Evolutionary conservation across 2,329 filamentous ascomycete species (phyloP).

Genomic region (Trichoderma breve): DNA sequence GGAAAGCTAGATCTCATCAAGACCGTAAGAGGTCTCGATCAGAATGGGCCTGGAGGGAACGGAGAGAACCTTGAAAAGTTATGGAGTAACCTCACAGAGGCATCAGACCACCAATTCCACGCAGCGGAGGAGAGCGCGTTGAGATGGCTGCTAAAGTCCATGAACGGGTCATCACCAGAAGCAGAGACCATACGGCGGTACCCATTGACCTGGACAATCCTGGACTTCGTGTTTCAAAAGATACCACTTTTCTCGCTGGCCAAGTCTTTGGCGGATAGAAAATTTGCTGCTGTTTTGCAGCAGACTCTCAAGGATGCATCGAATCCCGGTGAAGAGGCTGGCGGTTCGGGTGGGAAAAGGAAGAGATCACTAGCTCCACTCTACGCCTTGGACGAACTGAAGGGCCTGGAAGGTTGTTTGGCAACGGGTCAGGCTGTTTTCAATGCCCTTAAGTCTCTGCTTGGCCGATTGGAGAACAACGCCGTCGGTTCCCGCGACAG

Average conservation of each 20-base stretch:
- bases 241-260: conserved; percentile 69
- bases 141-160: conserved; percentile 62
- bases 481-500: conserved; percentile 41
- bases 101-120: conserved; percentile 44
- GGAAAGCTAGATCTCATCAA: conserved; percentile 46
- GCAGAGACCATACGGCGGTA: conserved; percentile 55
- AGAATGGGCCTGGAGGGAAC: conserved; percentile 45
- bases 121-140: conserved; percentile 58
- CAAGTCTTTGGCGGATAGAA: conserved; percentile 66
- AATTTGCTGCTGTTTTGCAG: conserved; percentile 65
- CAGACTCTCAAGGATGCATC: conserved; percentile 62
- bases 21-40: conserved; percentile 55
- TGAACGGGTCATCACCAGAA: conserved; percentile 47
- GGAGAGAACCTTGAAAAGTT: conserved; percentile 48
- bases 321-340: conserved; percentile 24
- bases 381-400: conserved; percentile 43
- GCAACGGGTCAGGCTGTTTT: conserved; percentile 50
- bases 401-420: conserved; percentile 41
- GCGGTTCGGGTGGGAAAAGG: conserved; percentile 37
- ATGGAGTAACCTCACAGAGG: conserved; percentile 48
- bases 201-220: conserved; percentile 59
- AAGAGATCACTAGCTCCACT: conserved; percentile 42
- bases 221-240: conserved; percentile 59
- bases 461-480: conserved; percentile 44
- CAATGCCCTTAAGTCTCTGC: conserved; percentile 43